These are phyloP conservation scores for Micractinium conductrix DNA, from an alignment of 139 green algal species.

Conservation along the genomic window DNA sequence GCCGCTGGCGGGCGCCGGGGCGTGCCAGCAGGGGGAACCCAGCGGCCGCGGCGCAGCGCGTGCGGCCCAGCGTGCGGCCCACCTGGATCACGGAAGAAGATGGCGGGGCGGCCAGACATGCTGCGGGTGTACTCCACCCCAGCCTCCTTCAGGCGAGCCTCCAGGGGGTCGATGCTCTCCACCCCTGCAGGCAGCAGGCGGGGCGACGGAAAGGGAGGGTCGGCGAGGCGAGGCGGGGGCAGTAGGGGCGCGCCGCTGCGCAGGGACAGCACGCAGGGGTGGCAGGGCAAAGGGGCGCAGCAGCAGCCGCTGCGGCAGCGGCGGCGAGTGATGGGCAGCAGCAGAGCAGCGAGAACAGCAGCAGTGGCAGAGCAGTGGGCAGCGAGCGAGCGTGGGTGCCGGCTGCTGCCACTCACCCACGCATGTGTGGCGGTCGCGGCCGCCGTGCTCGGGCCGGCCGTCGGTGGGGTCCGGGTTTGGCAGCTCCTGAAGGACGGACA, in stretches of 20 bases:
- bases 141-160: constrained; percentile 62
- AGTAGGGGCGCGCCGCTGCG: background rate
- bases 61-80: too few relatives aligned
- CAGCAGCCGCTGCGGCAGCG: too few relatives aligned
- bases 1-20: too few relatives aligned
- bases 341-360: too few relatives aligned
- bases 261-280: too few relatives aligned
- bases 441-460: constrained; percentile 78
- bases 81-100: constrained; percentile 92
- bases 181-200: constrained; percentile 50
- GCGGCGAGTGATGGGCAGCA: too few relatives aligned
- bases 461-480: constrained; percentile 83
- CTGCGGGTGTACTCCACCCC: constrained; percentile 75
- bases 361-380: too few relatives aligned
- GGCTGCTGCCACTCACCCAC: constrained; percentile 45
- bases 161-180: constrained; percentile 64
- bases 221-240: background rate
- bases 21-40: too few relatives aligned
- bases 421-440: constrained; percentile 89
- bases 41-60: too few relatives aligned
- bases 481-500: constrained; percentile 60
- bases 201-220: background rate
- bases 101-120: constrained; percentile 79
- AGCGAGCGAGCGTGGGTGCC: too few relatives aligned
- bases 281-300: background rate